Base-by-base conservation (phyloP, 2,329 filamentous ascomycete genomes). In the Penicillium capsulatum region DNA sequence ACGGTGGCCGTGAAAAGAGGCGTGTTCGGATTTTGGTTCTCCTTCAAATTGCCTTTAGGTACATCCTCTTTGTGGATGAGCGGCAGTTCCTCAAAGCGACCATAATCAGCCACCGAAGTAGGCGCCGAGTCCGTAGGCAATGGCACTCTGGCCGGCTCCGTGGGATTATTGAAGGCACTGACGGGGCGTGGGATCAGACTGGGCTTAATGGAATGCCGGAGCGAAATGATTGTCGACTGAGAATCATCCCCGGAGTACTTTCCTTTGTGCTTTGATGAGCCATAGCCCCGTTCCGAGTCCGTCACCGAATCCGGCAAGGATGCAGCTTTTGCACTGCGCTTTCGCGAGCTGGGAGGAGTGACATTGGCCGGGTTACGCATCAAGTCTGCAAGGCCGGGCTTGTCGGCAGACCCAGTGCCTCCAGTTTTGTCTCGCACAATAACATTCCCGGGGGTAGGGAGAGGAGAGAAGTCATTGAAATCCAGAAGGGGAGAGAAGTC, bases 301-400 rank as follows among this genome's bases (percentile, higher is more conserved):
- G 50, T 47, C 3, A 48, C 50, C 7, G 48, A 54, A 36, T 60
- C 58, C 5, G 57, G 48, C 2, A 63, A 35, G 10, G 54, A 59
- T 7, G 59, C 59, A 19, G 52, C 50, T 17, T 44, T 45, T 7
- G 59, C 58, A 15, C 40, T 57, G 39, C 59, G 51, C 40, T 63
- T 63, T 14, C 50, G 49, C 11, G 50, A 42, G 16, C 41, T 53
- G 14, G 27, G 15, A n/a, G n/a, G n/a, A n/a, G n/a, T n/a, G n/a
- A n/a, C n/a, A n/a, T n/a, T n/a, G n/a, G n/a, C n/a, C n/a, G n/a
- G n/a, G n/a, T n/a, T n/a, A n/a, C n/a, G n/a, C n/a, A n/a, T n/a
- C n/a, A 22, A 22, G 9, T 22, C 9, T 22, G 19, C 19, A 5
- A 22, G 9, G 5, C 5, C 19, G 9, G 19, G 5, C 19, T 22